Percentiles rank a stretch among this genome's conserved stretches.
phyloP scores from a whole-genome alignment of 257 asterid species.

The Solanum chmielewskii region DNA sequence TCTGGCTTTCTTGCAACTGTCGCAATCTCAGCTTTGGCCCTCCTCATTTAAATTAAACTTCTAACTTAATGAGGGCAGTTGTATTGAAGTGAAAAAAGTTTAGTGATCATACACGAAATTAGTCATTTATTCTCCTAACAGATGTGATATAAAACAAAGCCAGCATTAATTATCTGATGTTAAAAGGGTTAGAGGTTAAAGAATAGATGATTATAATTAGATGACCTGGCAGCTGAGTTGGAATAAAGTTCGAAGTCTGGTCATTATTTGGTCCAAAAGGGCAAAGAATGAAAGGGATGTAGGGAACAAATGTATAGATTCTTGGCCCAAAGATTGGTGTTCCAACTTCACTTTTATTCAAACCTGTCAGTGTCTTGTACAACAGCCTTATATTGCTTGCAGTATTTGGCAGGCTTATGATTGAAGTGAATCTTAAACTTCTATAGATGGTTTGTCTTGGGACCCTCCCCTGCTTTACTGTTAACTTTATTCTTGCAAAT shows the following conservation, averaged over 20 bases:
- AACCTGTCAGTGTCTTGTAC: conserved; percentile 71
- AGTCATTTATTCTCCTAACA: background rate
- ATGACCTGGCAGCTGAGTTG: conserved; percentile 19
- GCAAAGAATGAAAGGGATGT: conserved; percentile 32
- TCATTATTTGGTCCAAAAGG: conserved; percentile 44
- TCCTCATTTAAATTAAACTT: conserved; percentile 9
- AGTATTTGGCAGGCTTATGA: conserved; percentile 46
- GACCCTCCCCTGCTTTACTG: conserved; percentile 36
- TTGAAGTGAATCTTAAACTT: conserved; percentile 60
- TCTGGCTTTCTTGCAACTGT: conserved; percentile 54
- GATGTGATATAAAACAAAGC: background rate
- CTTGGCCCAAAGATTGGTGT: conserved; percentile 71
- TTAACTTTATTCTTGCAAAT: conserved; percentile 45
- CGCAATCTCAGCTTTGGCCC: conserved; percentile 39
- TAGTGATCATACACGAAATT: background rate
- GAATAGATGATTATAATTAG: background rate
- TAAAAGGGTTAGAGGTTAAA: background rate
- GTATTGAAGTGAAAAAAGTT: background rate
- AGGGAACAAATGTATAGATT: conserved; percentile 58
- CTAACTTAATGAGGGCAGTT: background rate
- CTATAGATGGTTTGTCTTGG: conserved; percentile 23
- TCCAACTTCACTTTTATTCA: conserved; percentile 57
- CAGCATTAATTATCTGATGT: background rate
- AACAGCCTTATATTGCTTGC: conserved; percentile 66
- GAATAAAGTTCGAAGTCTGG: background rate